Base-by-base conservation (phyloP, 768 basidiomycete genomes). In the Mycena leptocephala region DNA sequence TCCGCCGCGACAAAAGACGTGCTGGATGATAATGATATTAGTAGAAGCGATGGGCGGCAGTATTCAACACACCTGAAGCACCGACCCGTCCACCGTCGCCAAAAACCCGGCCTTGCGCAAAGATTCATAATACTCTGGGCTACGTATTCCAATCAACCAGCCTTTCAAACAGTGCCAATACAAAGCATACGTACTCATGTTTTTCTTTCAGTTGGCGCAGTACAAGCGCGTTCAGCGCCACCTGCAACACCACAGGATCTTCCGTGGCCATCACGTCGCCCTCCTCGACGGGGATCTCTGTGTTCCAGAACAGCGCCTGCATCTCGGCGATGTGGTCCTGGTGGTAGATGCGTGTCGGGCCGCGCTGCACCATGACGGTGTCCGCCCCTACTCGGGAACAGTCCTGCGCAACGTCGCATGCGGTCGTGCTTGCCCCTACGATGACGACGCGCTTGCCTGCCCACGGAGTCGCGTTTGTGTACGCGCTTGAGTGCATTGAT, bases 381-480 rank as follows among this genome's bases (percentile, higher is more conserved):
- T 63, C 80, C 30, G 71, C 74, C 33, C 74, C 74, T 4, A 59
- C 77, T 10, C 70, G 46, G 9, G 35, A 39, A 35, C 70, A 78
- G 70, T 78, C 77, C 8, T 62, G 66, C 28, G 77, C 74, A 51
- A 78, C 65, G 63, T 78, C 77, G 48, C 74, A 75, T 43, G 74
- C 77, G 56, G 74, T 75, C 10, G 90, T 90, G 67, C 88, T 88
- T 48, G 90, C 83, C 5, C 91, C 91, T 13, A 92, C 82, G 13
- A 92, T 87, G 11, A 86, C 83, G 7, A 91, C 90, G 78, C 88
- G 92, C 83, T 91, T 92, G 43, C 89, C 91, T 5, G 80, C 64
- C 78, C 88, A 89, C 35, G 85, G 86, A 22, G 83, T 81, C 1
- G 88, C 88, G 33, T 80, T 79, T 43, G 81, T 84, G 81, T 91